Percentiles rank a stretch among this genome's conserved stretches.
Evolutionary conservation across 2,329 filamentous ascomycete species (phyloP).

Genomic region (Westerdykella sp.): DNA sequence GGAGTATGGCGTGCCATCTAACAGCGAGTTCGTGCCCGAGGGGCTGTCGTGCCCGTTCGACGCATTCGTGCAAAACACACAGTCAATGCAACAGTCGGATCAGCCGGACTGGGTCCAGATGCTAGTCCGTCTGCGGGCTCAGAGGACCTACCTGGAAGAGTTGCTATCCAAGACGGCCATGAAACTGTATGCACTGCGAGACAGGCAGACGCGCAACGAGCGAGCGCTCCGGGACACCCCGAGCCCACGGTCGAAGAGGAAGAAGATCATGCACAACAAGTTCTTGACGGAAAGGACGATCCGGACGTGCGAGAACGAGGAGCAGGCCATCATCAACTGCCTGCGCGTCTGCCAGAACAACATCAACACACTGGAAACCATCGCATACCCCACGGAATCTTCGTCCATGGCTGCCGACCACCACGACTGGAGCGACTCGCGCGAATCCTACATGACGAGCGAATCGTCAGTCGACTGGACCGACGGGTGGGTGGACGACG

Average conservation of each 20-base stretch:
- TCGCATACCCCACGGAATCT: conserved; percentile 7
- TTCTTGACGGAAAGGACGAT: conserved; percentile 28
- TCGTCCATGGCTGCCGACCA: conserved; percentile 9
- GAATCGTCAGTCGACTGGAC: conserved; percentile 21
- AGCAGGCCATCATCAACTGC: conserved; percentile 25
- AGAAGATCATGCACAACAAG: conserved; percentile 24
- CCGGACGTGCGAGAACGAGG: conserved; percentile 25
- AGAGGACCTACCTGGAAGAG: conserved; percentile 22
- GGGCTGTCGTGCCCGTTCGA: conserved; percentile 9
- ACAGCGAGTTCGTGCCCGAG: conserved; percentile 3
- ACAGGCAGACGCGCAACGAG: conserved; percentile 24
- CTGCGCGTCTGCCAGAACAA: conserved; percentile 28
- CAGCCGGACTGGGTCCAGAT: conserved; percentile 9
- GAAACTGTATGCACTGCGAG: conserved; percentile 27
- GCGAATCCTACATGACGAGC: conserved; percentile 7
- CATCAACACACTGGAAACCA: conserved; percentile 21
- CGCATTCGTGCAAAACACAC: conserved; percentile 6
- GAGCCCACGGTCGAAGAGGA: conserved; percentile 21
- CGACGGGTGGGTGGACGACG: conserved; percentile 25
- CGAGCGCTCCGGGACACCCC: conserved; percentile 12
- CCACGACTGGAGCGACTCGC: conserved; percentile 10
- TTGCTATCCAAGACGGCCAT: conserved; percentile 28
- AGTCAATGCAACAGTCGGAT: conserved; percentile 5
- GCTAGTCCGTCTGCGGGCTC: conserved; percentile 13
- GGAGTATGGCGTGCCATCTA: conserved; percentile 7